Evolutionary conservation across 331 rosid species (phyloP).

Genomic region (Pyrus hybrid): DNA sequence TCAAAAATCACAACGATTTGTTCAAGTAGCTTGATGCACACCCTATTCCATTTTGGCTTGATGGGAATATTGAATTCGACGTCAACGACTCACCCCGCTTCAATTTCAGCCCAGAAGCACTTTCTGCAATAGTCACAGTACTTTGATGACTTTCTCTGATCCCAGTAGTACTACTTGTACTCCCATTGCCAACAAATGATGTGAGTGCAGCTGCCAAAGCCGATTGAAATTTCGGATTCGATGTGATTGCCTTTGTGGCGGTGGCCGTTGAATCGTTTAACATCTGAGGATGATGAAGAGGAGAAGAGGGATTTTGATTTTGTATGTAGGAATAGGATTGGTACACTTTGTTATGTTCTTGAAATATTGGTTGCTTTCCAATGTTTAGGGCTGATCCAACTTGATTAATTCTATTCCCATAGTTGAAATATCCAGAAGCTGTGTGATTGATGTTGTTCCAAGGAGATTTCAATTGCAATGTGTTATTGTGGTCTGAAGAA

Average conservation of each 20-base stretch:
- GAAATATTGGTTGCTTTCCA: slow-evolving; percentile 18
- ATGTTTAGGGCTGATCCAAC: neutral
- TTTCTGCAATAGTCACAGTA: neutral
- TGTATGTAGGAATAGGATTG: slow-evolving; percentile 16
- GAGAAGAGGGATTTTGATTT: neutral
- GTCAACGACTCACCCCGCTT: slow-evolving; percentile 14
- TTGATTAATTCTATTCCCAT: slow-evolving; percentile 16
- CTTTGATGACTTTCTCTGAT: slow-evolving; percentile 2
- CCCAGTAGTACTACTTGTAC: neutral
- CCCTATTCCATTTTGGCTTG: slow-evolving; percentile 11
- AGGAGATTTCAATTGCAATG: slow-evolving; percentile 2
- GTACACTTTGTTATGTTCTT: slow-evolving; percentile 17
- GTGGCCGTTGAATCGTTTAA: slow-evolving; percentile 24
- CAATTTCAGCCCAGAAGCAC: slow-evolving; percentile 13
- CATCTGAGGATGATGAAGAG: slow-evolving; percentile 5
- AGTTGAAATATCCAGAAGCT: slow-evolving; percentile 13
- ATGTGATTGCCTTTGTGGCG: slow-evolving; percentile 47
- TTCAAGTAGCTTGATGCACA: slow-evolving; percentile 23
- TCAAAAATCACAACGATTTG: slow-evolving; percentile 11
- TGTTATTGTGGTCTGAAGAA: slow-evolving; percentile 17
- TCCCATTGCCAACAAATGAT: slow-evolving; percentile 23
- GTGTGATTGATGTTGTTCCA: neutral
- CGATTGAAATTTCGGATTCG: slow-evolving; percentile 43
- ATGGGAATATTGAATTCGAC: neutral
- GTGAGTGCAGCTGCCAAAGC: slow-evolving; percentile 48